phyloP scores from a whole-genome alignment of 2,329 filamentous ascomycete species.

The Xylaria digitata region DNA sequence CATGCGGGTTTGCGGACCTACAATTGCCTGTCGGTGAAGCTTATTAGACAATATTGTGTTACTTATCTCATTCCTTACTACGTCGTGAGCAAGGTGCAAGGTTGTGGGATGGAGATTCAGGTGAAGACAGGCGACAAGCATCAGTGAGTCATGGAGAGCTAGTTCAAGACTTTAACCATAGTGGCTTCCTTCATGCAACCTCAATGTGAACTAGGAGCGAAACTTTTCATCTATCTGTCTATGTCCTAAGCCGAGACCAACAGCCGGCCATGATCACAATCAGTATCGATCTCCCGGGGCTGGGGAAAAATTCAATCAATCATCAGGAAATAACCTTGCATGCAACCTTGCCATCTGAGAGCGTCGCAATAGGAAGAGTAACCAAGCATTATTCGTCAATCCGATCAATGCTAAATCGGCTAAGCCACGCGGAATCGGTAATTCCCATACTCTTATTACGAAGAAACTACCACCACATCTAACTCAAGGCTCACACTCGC shows the following conservation, averaged over 20 bases:
- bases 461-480: conserved; percentile 21
- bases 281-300: conserved; percentile 9
- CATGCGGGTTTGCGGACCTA: conserved; percentile 34
- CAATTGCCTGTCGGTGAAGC: conserved; percentile 34
- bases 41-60: conserved; percentile 2
- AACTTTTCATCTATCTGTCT: not conserved
- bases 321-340: not conserved
- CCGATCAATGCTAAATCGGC: conserved; percentile 11
- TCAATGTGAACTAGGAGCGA: not conserved
- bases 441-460: not conserved
- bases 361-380: conserved; percentile 10
- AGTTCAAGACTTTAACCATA: not conserved
- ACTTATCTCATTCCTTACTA: not conserved
- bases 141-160: conserved; percentile 34
- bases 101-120: conserved; percentile 14
- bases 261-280: conserved; percentile 13
- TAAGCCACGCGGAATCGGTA: conserved; percentile 30
- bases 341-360: not conserved
- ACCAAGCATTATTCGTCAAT: conserved; percentile 8
- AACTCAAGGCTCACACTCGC: not conserved
- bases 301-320: not conserved
- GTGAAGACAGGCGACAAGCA: conserved; percentile 27
- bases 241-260: conserved; percentile 15
- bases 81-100: conserved; percentile 2
- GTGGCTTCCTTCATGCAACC: conserved; percentile 15